Evolutionary conservation across 169 alveolate genomes (phyloP), one percentile per base, ranked within the genome.

Genomic region (Plasmodium gonderi): DNA sequence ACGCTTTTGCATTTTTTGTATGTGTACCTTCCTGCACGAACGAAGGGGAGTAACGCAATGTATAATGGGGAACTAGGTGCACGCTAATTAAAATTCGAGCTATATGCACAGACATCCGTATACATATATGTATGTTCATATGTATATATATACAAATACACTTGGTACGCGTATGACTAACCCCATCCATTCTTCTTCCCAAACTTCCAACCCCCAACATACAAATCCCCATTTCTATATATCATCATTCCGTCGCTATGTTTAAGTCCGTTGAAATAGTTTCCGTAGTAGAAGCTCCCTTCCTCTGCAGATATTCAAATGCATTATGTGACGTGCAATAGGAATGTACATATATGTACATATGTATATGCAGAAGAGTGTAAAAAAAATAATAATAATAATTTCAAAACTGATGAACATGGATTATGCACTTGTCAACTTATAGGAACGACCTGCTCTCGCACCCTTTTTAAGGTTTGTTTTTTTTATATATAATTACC

Each of bases 171-270:
- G 79, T 9, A 68, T 40, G n/a, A 38, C 14, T 79, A 68, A 82
- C 92, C 92, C 49, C 64, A 72, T 82, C 92, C 92, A 60, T 40
- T 82, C 44, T 82, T 82, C 49, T 82, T 72, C 6, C 92, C 92
- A 49, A 82, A 82, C 47, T 72, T 45, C 92, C 92, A 82, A 51
- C 29, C 64, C 1, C 92, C 92, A 5, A 82, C 67, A 54, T 82
- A 82, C 60, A 69, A 23, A n/a, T 82, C 92, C 42, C 81, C 92
- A 54, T 82, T 82, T 72, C 54, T 69, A 75, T 82, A 82, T 20
- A 82, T 4, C 92, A 82, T 82, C 83, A 82, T 68, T 3, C 92
- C 92, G 20, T 82, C 81, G 60, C 64, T 68, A 45, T 82, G 92
- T 36, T 82, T 82, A 6, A 82, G 60, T 0, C 92, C 92, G 74